phyloP scores from a whole-genome alignment of 2,329 filamentous ascomycete genomes.

The Pseudocercospora ulei region DNA sequence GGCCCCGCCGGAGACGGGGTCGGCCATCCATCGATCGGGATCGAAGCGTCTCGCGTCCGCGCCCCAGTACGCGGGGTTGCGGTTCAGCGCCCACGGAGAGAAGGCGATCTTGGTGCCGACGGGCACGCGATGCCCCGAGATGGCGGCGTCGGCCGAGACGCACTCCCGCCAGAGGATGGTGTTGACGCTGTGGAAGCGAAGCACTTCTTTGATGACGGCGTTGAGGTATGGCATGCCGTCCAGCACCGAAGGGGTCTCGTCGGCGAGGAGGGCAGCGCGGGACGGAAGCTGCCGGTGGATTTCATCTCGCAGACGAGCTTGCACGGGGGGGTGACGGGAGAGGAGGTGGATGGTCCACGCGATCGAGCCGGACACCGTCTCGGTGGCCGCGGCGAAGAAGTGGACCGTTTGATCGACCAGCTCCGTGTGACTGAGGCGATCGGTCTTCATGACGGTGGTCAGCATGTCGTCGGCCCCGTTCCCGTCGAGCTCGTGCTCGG shows the following conservation, averaged over 20 bases:
- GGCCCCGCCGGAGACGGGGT: not conserved
- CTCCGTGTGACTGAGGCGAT: conserved; percentile 7
- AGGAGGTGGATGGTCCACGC: conserved; percentile 16
- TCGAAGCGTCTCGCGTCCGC: conserved; percentile 8
- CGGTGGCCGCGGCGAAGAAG: conserved; percentile 15
- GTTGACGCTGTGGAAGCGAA: conserved; percentile 19
- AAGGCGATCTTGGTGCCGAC: conserved; percentile 10
- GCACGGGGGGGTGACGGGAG: conserved; percentile 2
- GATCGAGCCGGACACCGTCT: conserved; percentile 10
- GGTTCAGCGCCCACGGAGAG: conserved; percentile 9
- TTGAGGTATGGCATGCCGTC: conserved; percentile 15
- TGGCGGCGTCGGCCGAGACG: not conserved
- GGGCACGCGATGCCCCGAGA: conserved; percentile 5
- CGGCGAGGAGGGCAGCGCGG: not conserved
- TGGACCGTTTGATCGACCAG: conserved; percentile 14
- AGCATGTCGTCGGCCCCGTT: conserved; percentile 11
- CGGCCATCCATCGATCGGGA: conserved; percentile 10
- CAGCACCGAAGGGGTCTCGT: not conserved
- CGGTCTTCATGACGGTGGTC: conserved; percentile 8
- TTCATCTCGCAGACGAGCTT: conserved; percentile 9
- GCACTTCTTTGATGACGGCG: conserved; percentile 16
- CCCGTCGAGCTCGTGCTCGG: conserved; percentile 8
- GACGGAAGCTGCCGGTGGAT: conserved; percentile 10
- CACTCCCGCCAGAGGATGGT: conserved; percentile 16
- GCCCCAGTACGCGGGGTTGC: conserved; percentile 10